Percentiles rank a stretch among this genome's conserved stretches.
Conservation (phyloP, 2,329 filamentous ascomycete species). For the Calcarisporium arbuscula region DNA sequence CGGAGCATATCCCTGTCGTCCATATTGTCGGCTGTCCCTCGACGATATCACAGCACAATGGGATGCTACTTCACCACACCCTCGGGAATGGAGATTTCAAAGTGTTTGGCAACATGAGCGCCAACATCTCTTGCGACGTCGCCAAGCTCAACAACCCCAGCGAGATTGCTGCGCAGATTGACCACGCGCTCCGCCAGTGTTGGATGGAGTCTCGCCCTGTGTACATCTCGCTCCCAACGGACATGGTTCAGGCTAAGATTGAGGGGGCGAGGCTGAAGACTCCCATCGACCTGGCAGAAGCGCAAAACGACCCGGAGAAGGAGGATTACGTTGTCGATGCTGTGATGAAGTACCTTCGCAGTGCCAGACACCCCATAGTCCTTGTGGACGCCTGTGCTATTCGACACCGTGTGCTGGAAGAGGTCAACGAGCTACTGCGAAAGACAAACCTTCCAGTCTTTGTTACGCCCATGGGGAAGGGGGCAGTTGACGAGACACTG, state of each 20-base stretch:
- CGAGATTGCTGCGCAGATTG: slow-evolving; percentile 69
- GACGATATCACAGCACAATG: slow-evolving; percentile 39
- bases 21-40: slow-evolving; percentile 57
- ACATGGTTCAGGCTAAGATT: slow-evolving; percentile 71
- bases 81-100: slow-evolving; percentile 75
- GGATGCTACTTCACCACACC: slow-evolving; percentile 57
- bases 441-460: slow-evolving; percentile 74
- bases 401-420: slow-evolving; percentile 64
- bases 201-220: slow-evolving; percentile 70
- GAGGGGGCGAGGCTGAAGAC: slow-evolving; percentile 66
- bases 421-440: slow-evolving; percentile 66
- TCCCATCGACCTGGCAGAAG: slow-evolving; percentile 60
- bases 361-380: slow-evolving; percentile 68
- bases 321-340: slow-evolving; percentile 81
- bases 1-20: slow-evolving; percentile 65
- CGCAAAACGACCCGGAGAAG: slow-evolving; percentile 59
- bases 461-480: slow-evolving; percentile 87
- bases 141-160: slow-evolving; percentile 63
- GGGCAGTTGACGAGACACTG: slow-evolving; percentile 70
- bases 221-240: slow-evolving; percentile 77
- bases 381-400: slow-evolving; percentile 80
- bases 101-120: slow-evolving; percentile 75
- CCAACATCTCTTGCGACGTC: slow-evolving; percentile 62
- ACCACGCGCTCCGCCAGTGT: slow-evolving; percentile 69
- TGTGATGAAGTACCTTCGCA: slow-evolving; percentile 65